These are phyloP conservation scores for Alternaria gansuensis DNA, from an alignment of 2,329 filamentous ascomycete genomes.

Conservation along the genomic window DNA sequence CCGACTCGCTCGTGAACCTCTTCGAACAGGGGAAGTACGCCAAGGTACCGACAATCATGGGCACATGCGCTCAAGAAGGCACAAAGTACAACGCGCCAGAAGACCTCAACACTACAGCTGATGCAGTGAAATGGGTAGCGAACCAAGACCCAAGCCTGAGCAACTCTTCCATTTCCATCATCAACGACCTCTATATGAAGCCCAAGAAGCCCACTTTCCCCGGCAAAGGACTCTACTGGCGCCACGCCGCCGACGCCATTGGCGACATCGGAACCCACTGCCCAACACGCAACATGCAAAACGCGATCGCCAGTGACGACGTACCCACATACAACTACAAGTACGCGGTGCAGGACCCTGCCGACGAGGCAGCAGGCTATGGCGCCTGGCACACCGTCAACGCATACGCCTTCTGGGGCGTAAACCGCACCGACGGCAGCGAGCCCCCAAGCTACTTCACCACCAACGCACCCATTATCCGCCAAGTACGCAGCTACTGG, in stretches of 20 bases:
- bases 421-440: conserved; percentile 60
- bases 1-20: conserved; percentile 60
- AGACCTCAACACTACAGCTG: conserved; percentile 56
- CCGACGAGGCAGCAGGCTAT: conserved; percentile 61
- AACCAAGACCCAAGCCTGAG: conserved; percentile 67
- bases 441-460: conserved; percentile 66
- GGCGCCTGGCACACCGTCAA: conserved; percentile 76
- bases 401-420: conserved; percentile 72
- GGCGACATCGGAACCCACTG: conserved; percentile 73
- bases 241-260: conserved; percentile 66
- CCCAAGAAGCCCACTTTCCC: conserved; percentile 55
- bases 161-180: conserved; percentile 58
- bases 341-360: conserved; percentile 71
- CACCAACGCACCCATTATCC: conserved; percentile 66
- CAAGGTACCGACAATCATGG: conserved; percentile 64
- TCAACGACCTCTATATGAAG: conserved; percentile 67
- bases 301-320: conserved; percentile 51
- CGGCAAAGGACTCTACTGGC: conserved; percentile 64
- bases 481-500: conserved; percentile 75
- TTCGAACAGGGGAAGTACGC: conserved; percentile 61
- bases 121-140: conserved; percentile 65
- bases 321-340: conserved; percentile 71
- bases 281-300: conserved; percentile 66
- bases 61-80: conserved; percentile 69
- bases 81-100: conserved; percentile 65